Evolutionary conservation across 108 stramenopile species (phyloP), one percentile per base, ranked within the genome.

Genomic region (Hondaea fermentalgiana): DNA sequence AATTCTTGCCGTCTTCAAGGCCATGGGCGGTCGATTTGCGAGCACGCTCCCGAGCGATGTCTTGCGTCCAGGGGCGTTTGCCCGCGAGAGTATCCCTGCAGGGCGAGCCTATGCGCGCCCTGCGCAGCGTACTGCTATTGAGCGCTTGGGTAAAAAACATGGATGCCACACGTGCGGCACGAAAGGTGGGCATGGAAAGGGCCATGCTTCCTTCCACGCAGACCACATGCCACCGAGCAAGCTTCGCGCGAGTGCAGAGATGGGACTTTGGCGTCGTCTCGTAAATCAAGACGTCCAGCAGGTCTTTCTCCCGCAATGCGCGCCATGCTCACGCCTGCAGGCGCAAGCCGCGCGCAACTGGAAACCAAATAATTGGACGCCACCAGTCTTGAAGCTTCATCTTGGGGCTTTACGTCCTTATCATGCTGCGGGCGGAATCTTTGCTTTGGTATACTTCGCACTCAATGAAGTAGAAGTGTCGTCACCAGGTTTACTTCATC

Each of bases 161-260:
- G 76, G 76, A 6, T 83, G 76, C 51, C 76, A 83, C 51, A 53
- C 76, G 3, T 83, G 76, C 5, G 76, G 76, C 76, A 53, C 49
- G 16, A 45, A 14, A 16, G 42, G 64, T 3, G 64, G 64, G 8
- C 35, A 35, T 35, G 35, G 35, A 35, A 35, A 35, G 35, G 55
- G 14, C 14, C 55, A 16, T 16, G 55, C 14, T 0, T 14, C 14
- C 55, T 83, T 83, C n/a, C 76, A 83, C 28, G 76, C 76, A 45
- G 76, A 83, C 51, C 76, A 83, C 76, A 83, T 83, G 76, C 76
- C 76, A 23, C 76, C 76, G 10, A n/a, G 17, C 6, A 83, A 83
- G 76, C 76, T 83, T 12, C 64, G 64, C 25, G 8, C 64, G 14
- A 42, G 25, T 17, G 35, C 35, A 12, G 64, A 69, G 17, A 42